Base-by-base conservation (phyloP, 331 rosid species). In the Quercus phellos region DNA sequence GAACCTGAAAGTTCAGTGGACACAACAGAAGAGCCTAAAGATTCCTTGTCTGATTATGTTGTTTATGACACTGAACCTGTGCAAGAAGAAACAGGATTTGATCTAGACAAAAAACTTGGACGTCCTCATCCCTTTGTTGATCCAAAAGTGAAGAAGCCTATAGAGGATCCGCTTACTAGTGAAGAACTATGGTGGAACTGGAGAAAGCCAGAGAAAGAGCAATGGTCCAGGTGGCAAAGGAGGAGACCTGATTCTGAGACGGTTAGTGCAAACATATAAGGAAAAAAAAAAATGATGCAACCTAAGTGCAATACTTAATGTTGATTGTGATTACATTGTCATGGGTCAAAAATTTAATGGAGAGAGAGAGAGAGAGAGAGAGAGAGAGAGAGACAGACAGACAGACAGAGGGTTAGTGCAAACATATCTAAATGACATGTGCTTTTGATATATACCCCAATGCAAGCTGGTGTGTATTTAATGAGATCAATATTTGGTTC, bases 201-300 rank as follows among this genome's bases (percentile, higher is more conserved):
- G 99, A 87, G 83, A 84, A 84, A 93, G 76, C 96, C 98, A 27
- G 98, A 91, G 64, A 88, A 92, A 32, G 97, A 91, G 53, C 92
- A 90, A 72, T 95, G 98, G 98, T 95, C 99, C 69, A 90, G 99
- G 79, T 95, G 99, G 99, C 98, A 95, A 79, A 90, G 99, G 84
- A 95, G 98, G 85, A 80, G 82, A 70, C 98, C 99, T 1, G 98
- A 95, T 81, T 77, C 76, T 87, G 99, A 95, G 84, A 93, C 97
- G 90, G 99, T 95, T 72, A 75, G 98, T 90, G 73, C 72, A 51
- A 79, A 51, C n/a, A 68, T 38, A 54, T 29, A 59, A 55, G 38
- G 73, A 51, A 71, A 50, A 34, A 50, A 34, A 14, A 34, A 4
- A 61, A 55, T 43, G 38, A 64, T 42, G 26, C 24, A 42, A 26